phyloP scores from a whole-genome alignment of 1,139 yeast genomes.

The Entelexis paramagnoliae region DNA sequence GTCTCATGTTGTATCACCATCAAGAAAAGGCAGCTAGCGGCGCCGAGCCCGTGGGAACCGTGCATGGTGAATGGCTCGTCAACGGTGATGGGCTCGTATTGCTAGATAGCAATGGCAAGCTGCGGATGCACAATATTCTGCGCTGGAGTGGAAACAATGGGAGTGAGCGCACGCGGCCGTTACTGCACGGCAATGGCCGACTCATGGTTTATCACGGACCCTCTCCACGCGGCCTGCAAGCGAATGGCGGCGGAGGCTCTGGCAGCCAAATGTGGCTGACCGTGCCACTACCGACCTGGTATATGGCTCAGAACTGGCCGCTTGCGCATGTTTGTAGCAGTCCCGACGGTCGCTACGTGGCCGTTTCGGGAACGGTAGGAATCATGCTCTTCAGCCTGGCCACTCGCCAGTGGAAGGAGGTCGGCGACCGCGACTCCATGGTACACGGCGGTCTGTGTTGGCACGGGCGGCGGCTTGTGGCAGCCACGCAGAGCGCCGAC shows the following conservation, averaged over 20 bases:
- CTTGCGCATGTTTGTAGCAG: slow-evolving; percentile 32
- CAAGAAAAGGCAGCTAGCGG: not conserved
- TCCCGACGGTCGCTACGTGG: slow-evolving; percentile 36
- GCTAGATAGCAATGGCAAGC: slow-evolving; percentile 15
- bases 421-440: slow-evolving; percentile 33
- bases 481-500: slow-evolving; percentile 31
- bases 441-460: slow-evolving; percentile 38
- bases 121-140: slow-evolving; percentile 21
- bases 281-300: slow-evolving; percentile 34
- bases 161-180: slow-evolving; percentile 27
- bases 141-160: slow-evolving; percentile 19
- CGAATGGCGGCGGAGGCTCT: slow-evolving; percentile 12
- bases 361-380: slow-evolving; percentile 37
- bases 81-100: slow-evolving; percentile 16
- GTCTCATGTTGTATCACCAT: slow-evolving; percentile 17
- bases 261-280: slow-evolving; percentile 36
- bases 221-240: slow-evolving; percentile 29
- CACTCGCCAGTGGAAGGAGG: slow-evolving; percentile 37
- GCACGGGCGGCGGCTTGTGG: slow-evolving; percentile 34
- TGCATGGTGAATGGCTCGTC: slow-evolving; percentile 16
- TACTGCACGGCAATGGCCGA: slow-evolving; percentile 32
- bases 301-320: slow-evolving; percentile 37
- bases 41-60: slow-evolving; percentile 7
- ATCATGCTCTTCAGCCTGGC: slow-evolving; percentile 34
- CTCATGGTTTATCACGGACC: slow-evolving; percentile 35